Evolutionary conservation across 2,329 filamentous ascomycete genomes (phyloP).

Genomic region (Pestalotiopsis sp.): DNA sequence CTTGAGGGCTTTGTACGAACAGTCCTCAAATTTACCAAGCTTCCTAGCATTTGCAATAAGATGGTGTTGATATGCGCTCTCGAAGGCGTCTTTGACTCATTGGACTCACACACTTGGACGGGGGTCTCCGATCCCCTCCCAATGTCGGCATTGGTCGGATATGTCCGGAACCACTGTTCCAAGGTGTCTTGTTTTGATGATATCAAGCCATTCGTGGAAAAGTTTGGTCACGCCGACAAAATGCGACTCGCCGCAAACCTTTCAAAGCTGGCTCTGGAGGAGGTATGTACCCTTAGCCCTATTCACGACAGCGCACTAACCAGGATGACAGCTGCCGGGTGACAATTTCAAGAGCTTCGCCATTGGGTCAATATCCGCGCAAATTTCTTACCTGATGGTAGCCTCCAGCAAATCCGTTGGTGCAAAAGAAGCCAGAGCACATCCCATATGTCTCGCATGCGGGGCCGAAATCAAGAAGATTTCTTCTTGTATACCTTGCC

Average conservation of each 20-base stretch:
- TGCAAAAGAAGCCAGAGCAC: neutral
- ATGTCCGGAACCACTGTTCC: constrained; percentile 37
- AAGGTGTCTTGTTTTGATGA: constrained; percentile 50
- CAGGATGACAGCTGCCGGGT: neutral
- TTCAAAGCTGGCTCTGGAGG: constrained; percentile 26
- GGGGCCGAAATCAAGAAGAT: neutral
- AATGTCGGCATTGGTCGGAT: constrained; percentile 29
- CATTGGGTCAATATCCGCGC: constrained; percentile 11
- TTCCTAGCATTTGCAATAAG: constrained; percentile 16
- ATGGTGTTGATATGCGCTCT: constrained; percentile 18
- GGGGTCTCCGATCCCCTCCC: neutral
- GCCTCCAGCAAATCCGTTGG: constrained; percentile 3
- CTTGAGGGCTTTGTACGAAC: constrained; percentile 17
- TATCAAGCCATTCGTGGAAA: constrained; percentile 45
- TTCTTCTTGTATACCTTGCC: constrained; percentile 25
- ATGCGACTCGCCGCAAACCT: constrained; percentile 37
- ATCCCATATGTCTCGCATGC: constrained; percentile 11
- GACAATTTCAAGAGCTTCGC: constrained; percentile 13
- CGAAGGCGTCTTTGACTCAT: constrained; percentile 15
- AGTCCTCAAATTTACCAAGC: constrained; percentile 13
- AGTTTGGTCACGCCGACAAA: constrained; percentile 40
- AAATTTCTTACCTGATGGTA: constrained; percentile 14
- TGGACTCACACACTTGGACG: neutral
- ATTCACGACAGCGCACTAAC: neutral
- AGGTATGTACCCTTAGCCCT: constrained; percentile 26